A percentile compares a stretch with the other conserved stretches of the same genome.
Conservation (phyloP, 177 flowering plant species). For the Vitis hybrid region DNA sequence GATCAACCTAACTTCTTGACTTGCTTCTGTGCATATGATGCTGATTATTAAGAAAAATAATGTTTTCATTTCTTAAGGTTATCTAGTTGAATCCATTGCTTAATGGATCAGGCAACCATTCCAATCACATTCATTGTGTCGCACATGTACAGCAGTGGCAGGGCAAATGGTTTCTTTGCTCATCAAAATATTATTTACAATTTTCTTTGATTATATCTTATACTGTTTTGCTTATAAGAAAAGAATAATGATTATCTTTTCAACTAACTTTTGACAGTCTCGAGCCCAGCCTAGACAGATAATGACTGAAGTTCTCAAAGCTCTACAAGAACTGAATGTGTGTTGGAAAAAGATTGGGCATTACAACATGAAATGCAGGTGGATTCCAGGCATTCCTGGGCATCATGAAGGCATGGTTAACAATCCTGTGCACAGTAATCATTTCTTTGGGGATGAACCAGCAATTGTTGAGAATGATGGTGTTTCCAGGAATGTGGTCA, state of each 20-base stretch:
- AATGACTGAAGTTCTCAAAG: slow-evolving; percentile 84
- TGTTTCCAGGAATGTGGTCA: slow-evolving; percentile 53
- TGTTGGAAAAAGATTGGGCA: slow-evolving; percentile 92
- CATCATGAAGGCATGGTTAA: slow-evolving; percentile 43
- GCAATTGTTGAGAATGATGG: slow-evolving; percentile 52
- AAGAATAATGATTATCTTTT: not conserved
- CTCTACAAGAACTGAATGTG: slow-evolving; percentile 72
- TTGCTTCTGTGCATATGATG: not conserved
- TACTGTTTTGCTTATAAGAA: not conserved
- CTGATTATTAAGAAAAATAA: not conserved
- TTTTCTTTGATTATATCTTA: not conserved
- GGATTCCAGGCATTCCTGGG: slow-evolving; percentile 50
- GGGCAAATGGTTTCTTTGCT: not conserved
- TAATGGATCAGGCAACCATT: too few relatives aligned
- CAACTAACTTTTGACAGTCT: slow-evolving; percentile 43
- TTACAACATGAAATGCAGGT: slow-evolving; percentile 91
- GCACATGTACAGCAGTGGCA: not conserved
- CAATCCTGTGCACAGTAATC: slow-evolving; percentile 37
- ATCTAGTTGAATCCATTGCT: not conserved
- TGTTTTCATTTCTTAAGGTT: not conserved
- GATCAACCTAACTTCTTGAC: not conserved
- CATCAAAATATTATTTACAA: not conserved
- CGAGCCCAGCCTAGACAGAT: slow-evolving; percentile 87
- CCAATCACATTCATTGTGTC: not conserved
- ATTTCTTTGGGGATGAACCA: slow-evolving; percentile 56